These are phyloP conservation scores for Cardiospermum halicacabum DNA, from an alignment of 345 rosid species.

Conservation along the genomic window DNA sequence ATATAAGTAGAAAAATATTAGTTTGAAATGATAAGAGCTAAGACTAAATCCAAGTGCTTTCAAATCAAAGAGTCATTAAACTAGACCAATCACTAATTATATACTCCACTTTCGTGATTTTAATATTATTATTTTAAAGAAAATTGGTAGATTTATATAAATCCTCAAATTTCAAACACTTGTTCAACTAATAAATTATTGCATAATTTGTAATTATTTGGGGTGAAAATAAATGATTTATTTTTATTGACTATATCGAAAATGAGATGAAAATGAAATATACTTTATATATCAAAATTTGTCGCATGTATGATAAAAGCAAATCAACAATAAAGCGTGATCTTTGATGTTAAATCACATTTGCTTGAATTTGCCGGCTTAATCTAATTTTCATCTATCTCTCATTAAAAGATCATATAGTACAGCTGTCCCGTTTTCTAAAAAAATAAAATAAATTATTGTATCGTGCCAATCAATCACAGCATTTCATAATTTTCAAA, in stretches of 20 bases:
- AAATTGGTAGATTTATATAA: too few relatives aligned
- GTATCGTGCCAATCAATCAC: too few relatives aligned
- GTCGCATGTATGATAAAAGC: neutral
- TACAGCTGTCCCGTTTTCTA: neutral
- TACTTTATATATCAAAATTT: slow-evolving; percentile 5
- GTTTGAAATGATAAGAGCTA: slow-evolving; percentile 13
- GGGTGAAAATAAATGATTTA: too few relatives aligned
- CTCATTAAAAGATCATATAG: neutral
- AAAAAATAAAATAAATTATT: neutral
- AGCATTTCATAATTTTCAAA: too few relatives aligned
- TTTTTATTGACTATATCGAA: too few relatives aligned
- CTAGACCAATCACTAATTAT: neutral
- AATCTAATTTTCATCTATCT: neutral
- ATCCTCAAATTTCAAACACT: slow-evolving; percentile 12
- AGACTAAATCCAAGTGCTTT: slow-evolving; percentile 10
- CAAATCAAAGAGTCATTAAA: slow-evolving; percentile 15
- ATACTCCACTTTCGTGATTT: slow-evolving; percentile 3
- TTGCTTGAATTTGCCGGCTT: slow-evolving; percentile 23
- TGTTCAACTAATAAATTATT: slow-evolving; percentile 15
- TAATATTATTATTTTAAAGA: slow-evolving; percentile 1
- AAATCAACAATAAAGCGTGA: slow-evolving; percentile 10
- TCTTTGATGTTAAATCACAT: slow-evolving; percentile 21
- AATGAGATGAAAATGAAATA: neutral
- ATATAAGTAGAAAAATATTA: neutral
- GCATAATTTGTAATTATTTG: neutral